A percentile compares a stretch with the other conserved stretches of the same genome.
Evolutionary conservation across 768 basidiomycete genomes (phyloP).

Genomic region (Kwoniella shandongensis): DNA sequence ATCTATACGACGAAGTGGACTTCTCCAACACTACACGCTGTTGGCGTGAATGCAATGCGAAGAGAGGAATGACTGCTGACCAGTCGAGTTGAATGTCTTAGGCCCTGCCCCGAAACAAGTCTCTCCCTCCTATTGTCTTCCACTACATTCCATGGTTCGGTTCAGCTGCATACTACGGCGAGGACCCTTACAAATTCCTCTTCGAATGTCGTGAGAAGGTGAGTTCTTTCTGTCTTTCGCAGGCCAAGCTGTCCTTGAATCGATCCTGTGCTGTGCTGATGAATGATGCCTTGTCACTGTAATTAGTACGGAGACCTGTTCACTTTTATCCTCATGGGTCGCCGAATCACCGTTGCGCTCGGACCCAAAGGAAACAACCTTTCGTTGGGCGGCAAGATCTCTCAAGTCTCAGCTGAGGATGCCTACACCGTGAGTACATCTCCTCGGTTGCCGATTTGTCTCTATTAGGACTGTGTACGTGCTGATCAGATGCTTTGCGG

Average conservation of each 20-base stretch:
- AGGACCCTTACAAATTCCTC: slow-evolving; percentile 89
- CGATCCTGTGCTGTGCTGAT: slow-evolving; percentile 3
- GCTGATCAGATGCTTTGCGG: background rate
- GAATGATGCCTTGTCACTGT: too few species aligned
- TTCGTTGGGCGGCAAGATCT: slow-evolving; percentile 87
- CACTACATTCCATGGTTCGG: slow-evolving; percentile 88
- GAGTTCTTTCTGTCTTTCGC: slow-evolving; percentile 18
- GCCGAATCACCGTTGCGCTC: slow-evolving; percentile 84
- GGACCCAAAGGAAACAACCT: slow-evolving; percentile 92
- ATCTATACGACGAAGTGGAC: too few species aligned
- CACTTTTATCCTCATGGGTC: slow-evolving; percentile 86
- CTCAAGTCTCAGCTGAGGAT: slow-evolving; percentile 89
- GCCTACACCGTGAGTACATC: slow-evolving; percentile 67
- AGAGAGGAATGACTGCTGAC: too few species aligned
- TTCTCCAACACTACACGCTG: too few species aligned
- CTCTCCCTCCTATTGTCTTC: slow-evolving; percentile 85
- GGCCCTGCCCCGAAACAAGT: slow-evolving; percentile 68
- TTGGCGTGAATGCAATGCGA: too few species aligned
- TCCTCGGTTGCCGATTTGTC: slow-evolving; percentile 9
- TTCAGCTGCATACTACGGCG: slow-evolving; percentile 83
- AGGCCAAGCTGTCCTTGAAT: slow-evolving; percentile 4
- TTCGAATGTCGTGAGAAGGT: slow-evolving; percentile 62
- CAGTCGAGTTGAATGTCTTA: too few species aligned
- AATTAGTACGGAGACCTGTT: slow-evolving; percentile 98
- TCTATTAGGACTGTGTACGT: too few species aligned